Conservation (phyloP, 305 asterid species). For the Fraxinus sp. region DNA sequence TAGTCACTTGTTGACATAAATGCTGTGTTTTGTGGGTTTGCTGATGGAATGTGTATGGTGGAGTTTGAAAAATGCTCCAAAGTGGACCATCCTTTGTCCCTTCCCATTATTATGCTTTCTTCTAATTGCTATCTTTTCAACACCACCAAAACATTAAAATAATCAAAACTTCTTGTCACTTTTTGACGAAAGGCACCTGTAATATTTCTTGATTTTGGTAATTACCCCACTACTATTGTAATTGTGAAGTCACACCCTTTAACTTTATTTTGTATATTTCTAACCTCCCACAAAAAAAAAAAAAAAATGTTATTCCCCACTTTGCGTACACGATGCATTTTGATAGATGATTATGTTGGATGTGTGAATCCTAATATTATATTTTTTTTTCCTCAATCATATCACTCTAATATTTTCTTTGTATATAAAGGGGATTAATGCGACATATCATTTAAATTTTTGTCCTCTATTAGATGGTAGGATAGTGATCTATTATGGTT, state of each 20-base stretch:
- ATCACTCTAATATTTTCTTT: too few relatives aligned
- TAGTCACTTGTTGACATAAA: neutral
- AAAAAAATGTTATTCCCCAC: neutral
- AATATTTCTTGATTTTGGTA: neutral
- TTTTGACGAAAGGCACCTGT: neutral
- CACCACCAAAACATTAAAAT: constrained; percentile 23
- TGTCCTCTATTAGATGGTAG: too few relatives aligned
- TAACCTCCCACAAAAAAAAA: neutral
- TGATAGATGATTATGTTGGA: neutral
- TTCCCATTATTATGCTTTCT: neutral
- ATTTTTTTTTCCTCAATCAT: too few relatives aligned
- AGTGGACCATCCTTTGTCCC: constrained; percentile 36
- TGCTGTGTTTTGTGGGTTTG: constrained; percentile 20
- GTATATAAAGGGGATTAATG: too few relatives aligned
- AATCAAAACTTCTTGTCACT: constrained; percentile 16
- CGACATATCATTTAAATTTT: too few relatives aligned
- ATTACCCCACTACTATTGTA: neutral
- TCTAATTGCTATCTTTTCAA: constrained; percentile 8
- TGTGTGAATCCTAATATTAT: too few relatives aligned
- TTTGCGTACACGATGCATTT: neutral
- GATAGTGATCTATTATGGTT: too few relatives aligned
- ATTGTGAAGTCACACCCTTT: neutral
- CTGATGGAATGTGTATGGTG: constrained; percentile 42
- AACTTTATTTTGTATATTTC: neutral
- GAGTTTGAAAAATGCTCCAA: constrained; percentile 32